Percentiles rank a stretch among this genome's conserved stretches.
Conservation (phyloP, 2,329 filamentous ascomycete species). For the Phialophora verrucosa region DNA sequence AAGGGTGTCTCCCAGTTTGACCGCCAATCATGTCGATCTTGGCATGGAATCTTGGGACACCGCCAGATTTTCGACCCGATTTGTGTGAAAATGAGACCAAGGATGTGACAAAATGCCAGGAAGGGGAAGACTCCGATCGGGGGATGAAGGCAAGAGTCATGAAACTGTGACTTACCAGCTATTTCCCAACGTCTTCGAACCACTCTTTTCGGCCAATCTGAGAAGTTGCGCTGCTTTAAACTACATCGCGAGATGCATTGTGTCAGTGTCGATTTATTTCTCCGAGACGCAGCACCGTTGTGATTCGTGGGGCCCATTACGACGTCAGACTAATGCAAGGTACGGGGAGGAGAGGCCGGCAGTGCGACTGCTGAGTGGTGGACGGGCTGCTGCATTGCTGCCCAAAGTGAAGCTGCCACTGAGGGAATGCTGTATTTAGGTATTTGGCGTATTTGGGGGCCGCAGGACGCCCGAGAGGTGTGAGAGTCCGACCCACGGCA, state of each 20-base stretch:
- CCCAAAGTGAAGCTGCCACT: constrained; percentile 43
- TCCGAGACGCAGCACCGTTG: constrained; percentile 47
- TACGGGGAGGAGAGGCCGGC: constrained; percentile 26
- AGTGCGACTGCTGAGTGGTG: constrained; percentile 28
- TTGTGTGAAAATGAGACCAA: constrained; percentile 21
- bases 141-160: constrained; percentile 24
- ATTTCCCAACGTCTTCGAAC: constrained; percentile 89
- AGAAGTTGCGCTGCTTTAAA: constrained; percentile 87
- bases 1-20: constrained; percentile 27
- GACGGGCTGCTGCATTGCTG: constrained; percentile 43
- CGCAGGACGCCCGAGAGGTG: constrained; percentile 19
- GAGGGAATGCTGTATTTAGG: constrained; percentile 31
- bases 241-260: constrained; percentile 56
- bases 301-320: constrained; percentile 24
- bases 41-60: constrained; percentile 26
- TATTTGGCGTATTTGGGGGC: constrained; percentile 38
- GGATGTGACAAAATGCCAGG: constrained; percentile 13
- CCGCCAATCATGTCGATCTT: constrained; percentile 34
- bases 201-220: constrained; percentile 84
- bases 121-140: constrained; percentile 13
- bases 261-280: constrained; percentile 47
- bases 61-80: constrained; percentile 31
- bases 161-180: constrained; percentile 73
- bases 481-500: constrained; percentile 16
- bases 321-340: constrained; percentile 37